Evolutionary conservation across 2,329 filamentous ascomycete genomes (phyloP).

Genomic region (Phaeosphaeria sp.): DNA sequence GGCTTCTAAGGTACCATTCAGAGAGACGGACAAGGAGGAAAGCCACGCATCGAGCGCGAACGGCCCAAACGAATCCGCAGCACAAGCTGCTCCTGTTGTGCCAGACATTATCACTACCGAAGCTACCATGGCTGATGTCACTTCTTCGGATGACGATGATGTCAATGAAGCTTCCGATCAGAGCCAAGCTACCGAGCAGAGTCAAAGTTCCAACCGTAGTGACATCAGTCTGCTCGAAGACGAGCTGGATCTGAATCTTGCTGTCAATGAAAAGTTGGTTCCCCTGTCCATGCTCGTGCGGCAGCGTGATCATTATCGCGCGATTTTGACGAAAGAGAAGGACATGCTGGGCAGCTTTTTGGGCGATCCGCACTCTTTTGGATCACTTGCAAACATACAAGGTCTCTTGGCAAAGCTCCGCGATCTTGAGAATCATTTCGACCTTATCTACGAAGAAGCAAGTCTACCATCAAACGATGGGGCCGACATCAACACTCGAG

Average conservation of each 20-base stretch:
- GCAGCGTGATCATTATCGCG: constrained; percentile 34
- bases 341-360: constrained; percentile 28
- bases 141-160: constrained; percentile 20
- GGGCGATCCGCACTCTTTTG: constrained; percentile 12
- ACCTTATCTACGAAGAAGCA: constrained; percentile 37
- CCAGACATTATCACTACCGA: constrained; percentile 3
- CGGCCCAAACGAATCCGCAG: constrained; percentile 2
- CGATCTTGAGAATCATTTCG: constrained; percentile 41
- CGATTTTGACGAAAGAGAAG: constrained; percentile 23
- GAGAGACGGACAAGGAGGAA: constrained; percentile 3
- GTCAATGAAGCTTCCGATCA: constrained; percentile 25
- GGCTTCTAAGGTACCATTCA: constrained; percentile 9
- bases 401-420: constrained; percentile 27
- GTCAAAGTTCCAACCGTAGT: constrained; percentile 25
- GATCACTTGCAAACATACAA: constrained; percentile 23
- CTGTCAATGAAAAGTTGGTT: constrained; percentile 39
- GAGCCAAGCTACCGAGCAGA: constrained; percentile 20
- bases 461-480: constrained; percentile 9
- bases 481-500: constrained; percentile 19
- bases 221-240: constrained; percentile 33
- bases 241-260: constrained; percentile 36
- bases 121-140: background rate
- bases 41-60: background rate
- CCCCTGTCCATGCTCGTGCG: constrained; percentile 41
- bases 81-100: background rate